phyloP scores from a whole-genome alignment of 805 yeast species.

The Kodamaea jinghongensis region DNA sequence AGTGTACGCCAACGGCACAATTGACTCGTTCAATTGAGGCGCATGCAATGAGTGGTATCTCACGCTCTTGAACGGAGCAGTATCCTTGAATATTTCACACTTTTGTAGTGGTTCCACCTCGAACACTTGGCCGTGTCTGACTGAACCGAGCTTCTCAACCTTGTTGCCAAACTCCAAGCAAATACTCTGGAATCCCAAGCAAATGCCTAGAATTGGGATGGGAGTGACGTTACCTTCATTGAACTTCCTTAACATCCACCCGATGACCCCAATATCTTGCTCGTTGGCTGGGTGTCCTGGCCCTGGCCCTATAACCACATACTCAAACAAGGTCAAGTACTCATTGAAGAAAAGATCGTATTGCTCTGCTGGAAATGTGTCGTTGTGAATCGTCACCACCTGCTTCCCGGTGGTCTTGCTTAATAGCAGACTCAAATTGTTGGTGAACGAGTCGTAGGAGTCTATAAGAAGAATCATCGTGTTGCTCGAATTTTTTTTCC shows the following conservation, averaged over 20 bases:
- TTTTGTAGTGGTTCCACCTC: constrained; percentile 45
- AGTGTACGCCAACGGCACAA: constrained; percentile 64
- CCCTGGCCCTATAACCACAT: constrained; percentile 91
- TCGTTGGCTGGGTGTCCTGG: constrained; percentile 81
- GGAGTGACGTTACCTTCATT: constrained; percentile 11
- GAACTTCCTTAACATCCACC: constrained; percentile 46
- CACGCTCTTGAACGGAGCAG: constrained; percentile 59
- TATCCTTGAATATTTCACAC: constrained; percentile 16
- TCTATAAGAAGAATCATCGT: constrained; percentile 69
- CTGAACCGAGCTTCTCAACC: constrained; percentile 50
- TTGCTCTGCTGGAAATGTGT: constrained; percentile 39
- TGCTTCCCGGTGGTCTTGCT: constrained; percentile 47
- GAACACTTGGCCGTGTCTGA: constrained; percentile 86
- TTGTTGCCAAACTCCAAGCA: constrained; percentile 59
- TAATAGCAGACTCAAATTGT: constrained; percentile 67
- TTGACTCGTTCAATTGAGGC: constrained; percentile 24
- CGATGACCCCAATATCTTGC: constrained; percentile 71
- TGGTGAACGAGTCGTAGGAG: constrained; percentile 94
- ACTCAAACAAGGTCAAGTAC: constrained; percentile 57
- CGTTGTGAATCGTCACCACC: constrained; percentile 64
- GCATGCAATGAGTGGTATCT: constrained; percentile 86
- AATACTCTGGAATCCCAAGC: constrained; percentile 88
- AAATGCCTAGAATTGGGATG: constrained; percentile 81
- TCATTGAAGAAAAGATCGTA: constrained; percentile 35
- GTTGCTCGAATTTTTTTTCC: neutral